Evolutionary conservation across 495 filamentous ascomycete genomes (phyloP).

Genomic region (Penicillium ochrochloron): DNA sequence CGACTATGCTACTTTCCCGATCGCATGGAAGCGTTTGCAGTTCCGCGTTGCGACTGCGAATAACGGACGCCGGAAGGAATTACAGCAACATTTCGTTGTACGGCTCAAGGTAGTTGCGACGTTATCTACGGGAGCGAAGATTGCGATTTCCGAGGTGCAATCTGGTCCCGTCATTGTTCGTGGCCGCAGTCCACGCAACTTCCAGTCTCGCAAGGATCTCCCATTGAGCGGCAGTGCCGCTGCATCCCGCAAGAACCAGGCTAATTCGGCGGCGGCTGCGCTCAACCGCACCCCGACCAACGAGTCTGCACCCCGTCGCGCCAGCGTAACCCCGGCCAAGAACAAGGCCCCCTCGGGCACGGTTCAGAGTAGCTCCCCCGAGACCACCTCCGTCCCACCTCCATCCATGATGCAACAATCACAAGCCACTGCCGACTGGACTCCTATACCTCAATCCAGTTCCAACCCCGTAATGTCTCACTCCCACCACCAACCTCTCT

Average conservation of each 20-base stretch:
- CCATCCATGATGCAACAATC: constrained; percentile 40
- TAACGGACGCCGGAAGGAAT: constrained; percentile 76
- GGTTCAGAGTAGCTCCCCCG: constrained; percentile 46
- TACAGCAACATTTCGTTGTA: constrained; percentile 82
- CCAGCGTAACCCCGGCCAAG: constrained; percentile 58
- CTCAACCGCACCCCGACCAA: constrained; percentile 53
- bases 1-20: constrained; percentile 78
- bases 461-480: constrained; percentile 34
- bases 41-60: constrained; percentile 91
- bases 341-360: constrained; percentile 47
- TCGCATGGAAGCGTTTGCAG: constrained; percentile 89
- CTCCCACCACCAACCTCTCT: constrained; percentile 47
- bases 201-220: constrained; percentile 76
- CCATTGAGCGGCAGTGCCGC: constrained; percentile 72
- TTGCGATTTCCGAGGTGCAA: constrained; percentile 70
- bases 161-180: constrained; percentile 79
- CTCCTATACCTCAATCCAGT: constrained; percentile 39
- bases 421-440: constrained; percentile 47
- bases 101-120: constrained; percentile 75
- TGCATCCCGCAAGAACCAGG: constrained; percentile 62
- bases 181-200: constrained; percentile 78
- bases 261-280: constrained; percentile 37
- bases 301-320: constrained; percentile 46
- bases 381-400: constrained; percentile 43
- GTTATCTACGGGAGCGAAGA: constrained; percentile 67